Evolutionary conservation across 148 eudicot genomes (phyloP).

Genomic region (Linanthus parryae): DNA sequence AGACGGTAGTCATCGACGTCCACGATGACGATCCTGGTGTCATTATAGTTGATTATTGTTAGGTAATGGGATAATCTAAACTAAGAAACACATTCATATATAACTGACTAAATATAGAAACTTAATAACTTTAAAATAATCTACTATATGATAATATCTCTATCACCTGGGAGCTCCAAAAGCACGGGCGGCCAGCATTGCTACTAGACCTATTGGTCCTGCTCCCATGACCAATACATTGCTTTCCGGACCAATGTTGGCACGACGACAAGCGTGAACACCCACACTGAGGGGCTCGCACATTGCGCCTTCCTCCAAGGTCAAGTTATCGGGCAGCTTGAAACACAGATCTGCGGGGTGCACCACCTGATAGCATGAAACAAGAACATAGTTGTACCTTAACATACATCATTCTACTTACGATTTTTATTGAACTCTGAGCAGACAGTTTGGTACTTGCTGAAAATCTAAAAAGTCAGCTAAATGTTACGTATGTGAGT

Average conservation of each 20-base stretch:
- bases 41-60: too few relatives aligned
- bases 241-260: constrained; percentile 67
- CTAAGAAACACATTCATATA: too few relatives aligned
- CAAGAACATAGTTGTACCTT: too few relatives aligned
- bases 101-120: too few relatives aligned
- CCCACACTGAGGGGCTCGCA: constrained; percentile 83
- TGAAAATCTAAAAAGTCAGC: too few relatives aligned
- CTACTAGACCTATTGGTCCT: constrained; percentile 83
- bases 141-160: too few relatives aligned
- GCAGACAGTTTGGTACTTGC: too few relatives aligned
- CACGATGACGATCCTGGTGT: constrained; percentile 57
- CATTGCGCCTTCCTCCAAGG: constrained; percentile 78
- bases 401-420: too few relatives aligned
- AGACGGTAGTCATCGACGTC: constrained; percentile 76
- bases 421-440: too few relatives aligned
- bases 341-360: constrained; percentile 97
- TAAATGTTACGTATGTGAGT: too few relatives aligned
- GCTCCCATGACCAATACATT: constrained; percentile 77
- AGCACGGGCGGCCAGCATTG: constrained; percentile 90
- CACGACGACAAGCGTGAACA: constrained; percentile 85
- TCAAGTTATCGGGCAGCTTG: constrained; percentile 74
- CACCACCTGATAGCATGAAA: constrained; percentile 50
- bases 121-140: too few relatives aligned
- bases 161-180: constrained; percentile 85
- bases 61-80: too few relatives aligned